phyloP scores from a whole-genome alignment of 805 yeast species.

The Middelhovenomyces tepae region DNA sequence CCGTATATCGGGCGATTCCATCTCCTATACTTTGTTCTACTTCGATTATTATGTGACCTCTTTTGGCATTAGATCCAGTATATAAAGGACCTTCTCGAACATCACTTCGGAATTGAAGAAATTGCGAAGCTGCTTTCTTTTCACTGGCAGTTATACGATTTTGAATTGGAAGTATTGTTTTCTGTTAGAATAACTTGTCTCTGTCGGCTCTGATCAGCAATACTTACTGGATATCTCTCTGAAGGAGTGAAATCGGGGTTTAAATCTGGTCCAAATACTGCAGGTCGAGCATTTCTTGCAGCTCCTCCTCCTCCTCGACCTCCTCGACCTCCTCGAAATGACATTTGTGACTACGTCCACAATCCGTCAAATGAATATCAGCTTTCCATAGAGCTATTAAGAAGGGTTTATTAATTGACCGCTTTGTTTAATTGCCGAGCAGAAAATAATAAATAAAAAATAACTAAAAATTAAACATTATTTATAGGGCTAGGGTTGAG shows the following conservation, averaged over 20 bases:
- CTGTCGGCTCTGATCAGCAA: no score
- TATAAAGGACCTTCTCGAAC: slow-evolving; percentile 23
- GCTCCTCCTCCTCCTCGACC: slow-evolving; percentile 19
- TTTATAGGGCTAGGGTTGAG: no score
- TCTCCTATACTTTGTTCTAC: slow-evolving; percentile 31
- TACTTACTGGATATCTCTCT: slow-evolving; percentile 21
- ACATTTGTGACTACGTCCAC: no score
- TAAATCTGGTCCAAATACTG: slow-evolving; percentile 11
- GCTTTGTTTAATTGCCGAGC: no score
- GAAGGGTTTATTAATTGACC: no score
- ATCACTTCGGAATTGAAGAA: slow-evolving; percentile 15
- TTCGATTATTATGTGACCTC: slow-evolving; percentile 13
- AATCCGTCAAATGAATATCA: no score
- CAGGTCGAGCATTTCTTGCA: slow-evolving; percentile 7
- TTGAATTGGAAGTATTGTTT: slow-evolving; percentile 18
- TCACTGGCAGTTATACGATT: slow-evolving; percentile 12
- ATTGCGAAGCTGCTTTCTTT: slow-evolving; percentile 19
- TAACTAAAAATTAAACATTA: no score
- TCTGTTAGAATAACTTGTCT: no score
- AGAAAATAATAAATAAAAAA: no score
- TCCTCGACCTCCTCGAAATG: slow-evolving; percentile 15
- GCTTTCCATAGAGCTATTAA: no score
- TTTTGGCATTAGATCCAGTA: slow-evolving; percentile 13
- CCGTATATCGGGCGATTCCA: slow-evolving; percentile 76
- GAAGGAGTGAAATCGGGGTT: slow-evolving; percentile 16